A percentile compares a stretch with the other conserved stretches of the same genome.
Evolutionary conservation across 345 rosid genomes (phyloP).

Genomic region (Pseudoturritis turrita): DNA sequence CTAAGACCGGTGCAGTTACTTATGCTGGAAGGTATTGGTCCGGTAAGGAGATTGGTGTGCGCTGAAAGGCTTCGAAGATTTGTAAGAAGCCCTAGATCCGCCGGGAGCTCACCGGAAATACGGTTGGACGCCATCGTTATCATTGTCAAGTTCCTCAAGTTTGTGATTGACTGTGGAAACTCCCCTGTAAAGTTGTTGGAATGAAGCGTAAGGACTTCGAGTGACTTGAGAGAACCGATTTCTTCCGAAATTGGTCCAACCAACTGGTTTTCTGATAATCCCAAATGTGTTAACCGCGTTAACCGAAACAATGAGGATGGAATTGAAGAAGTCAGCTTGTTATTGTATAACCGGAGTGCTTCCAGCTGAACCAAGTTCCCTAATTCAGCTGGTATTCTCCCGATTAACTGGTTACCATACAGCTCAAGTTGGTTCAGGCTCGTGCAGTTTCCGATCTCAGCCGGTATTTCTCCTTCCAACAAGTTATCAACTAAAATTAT

Average conservation of each 20-base stretch:
- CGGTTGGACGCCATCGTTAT: conserved; percentile 54
- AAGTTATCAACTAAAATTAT: conserved; percentile 43
- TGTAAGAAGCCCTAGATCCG: conserved; percentile 53
- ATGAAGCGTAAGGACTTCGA: conserved; percentile 58
- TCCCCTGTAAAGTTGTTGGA: conserved; percentile 53
- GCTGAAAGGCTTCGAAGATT: conserved; percentile 61
- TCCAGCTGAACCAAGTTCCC: conserved; percentile 53
- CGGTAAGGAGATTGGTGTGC: conserved; percentile 51
- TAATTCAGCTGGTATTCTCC: conserved; percentile 61
- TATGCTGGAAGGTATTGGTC: conserved; percentile 68
- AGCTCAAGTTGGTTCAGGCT: conserved; percentile 52
- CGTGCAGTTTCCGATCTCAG: conserved; percentile 54
- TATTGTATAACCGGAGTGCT: conserved; percentile 42
- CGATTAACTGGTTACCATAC: conserved; percentile 47
- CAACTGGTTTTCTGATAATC: conserved; percentile 60
- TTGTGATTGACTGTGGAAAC: conserved; percentile 63
- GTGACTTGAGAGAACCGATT: conserved; percentile 52
- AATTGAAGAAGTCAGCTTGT: conserved; percentile 61
- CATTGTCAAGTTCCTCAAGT: conserved; percentile 55
- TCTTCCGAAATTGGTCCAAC: conserved; percentile 50
- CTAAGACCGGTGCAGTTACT: conserved; percentile 58
- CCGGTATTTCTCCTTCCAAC: conserved; percentile 58
- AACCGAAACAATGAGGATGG: conserved; percentile 56
- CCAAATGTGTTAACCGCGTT: conserved; percentile 50
- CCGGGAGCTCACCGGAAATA: conserved; percentile 63